Conservation (phyloP, 2,329 filamentous ascomycete species). For the Chaetomiaceae sp. region DNA sequence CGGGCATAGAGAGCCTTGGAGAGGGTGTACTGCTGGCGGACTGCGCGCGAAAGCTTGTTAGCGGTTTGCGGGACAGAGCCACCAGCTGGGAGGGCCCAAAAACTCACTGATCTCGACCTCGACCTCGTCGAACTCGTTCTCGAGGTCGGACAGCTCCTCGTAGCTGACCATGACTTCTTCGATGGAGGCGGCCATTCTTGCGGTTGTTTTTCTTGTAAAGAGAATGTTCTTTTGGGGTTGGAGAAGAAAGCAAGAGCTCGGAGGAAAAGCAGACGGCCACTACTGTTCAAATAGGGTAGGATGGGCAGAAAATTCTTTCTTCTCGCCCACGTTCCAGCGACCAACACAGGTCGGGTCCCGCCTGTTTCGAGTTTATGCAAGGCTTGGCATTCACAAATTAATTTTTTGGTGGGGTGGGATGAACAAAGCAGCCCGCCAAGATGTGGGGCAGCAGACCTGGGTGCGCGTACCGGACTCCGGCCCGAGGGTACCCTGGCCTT, state of each 20-base stretch:
- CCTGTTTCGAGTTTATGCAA: constrained; percentile 5
- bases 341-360: constrained; percentile 10
- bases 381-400: constrained; percentile 14
- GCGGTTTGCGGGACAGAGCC: neutral
- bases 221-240: neutral
- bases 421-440: constrained; percentile 7
- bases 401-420: constrained; percentile 3
- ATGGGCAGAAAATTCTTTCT: constrained; percentile 7
- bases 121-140: constrained; percentile 77
- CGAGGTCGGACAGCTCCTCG: constrained; percentile 72
- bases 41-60: constrained; percentile 37
- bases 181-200: constrained; percentile 26
- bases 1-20: constrained; percentile 69
- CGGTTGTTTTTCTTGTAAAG: neutral
- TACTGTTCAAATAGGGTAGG: constrained; percentile 2
- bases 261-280: neutral
- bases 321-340: constrained; percentile 1
- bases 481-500: no score
- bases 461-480: no score
- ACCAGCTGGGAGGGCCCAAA: neutral
- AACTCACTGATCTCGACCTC: constrained; percentile 77
- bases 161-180: constrained; percentile 53
- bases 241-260: neutral
- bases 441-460: constrained; percentile 3
- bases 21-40: constrained; percentile 67